Evolutionary conservation across 179 eudicot species (phyloP).

Genomic region (Patellifolia procumbens): DNA sequence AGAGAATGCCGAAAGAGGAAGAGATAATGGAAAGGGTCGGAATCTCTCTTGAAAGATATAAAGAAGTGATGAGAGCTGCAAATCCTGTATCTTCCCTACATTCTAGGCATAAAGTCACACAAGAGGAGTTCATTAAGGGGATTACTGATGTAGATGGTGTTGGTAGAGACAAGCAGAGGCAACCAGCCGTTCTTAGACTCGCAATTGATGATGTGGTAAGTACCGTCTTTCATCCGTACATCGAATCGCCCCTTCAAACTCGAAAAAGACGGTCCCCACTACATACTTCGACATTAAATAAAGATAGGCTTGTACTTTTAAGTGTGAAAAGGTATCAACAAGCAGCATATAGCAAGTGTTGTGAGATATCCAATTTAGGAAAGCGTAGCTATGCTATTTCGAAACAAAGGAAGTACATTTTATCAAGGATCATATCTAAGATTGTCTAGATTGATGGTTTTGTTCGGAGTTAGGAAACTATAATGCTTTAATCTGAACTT

Average conservation of each 20-base stretch:
- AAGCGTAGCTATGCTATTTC: too few relatives aligned
- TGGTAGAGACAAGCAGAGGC: slow-evolving; percentile 65
- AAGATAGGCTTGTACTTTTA: too few relatives aligned
- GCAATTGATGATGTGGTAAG: slow-evolving; percentile 96
- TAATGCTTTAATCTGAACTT: not conserved
- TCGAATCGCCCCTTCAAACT: too few relatives aligned
- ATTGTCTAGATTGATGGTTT: not conserved
- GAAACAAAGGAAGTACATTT: too few relatives aligned
- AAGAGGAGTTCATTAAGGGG: slow-evolving; percentile 73
- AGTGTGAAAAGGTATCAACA: too few relatives aligned
- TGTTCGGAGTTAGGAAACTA: not conserved
- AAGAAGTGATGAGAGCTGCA: slow-evolving; percentile 72
- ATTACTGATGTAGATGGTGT: slow-evolving; percentile 64
- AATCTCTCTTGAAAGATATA: slow-evolving; percentile 73
- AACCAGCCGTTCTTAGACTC: slow-evolving; percentile 90
- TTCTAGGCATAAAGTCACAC: slow-evolving; percentile 57
- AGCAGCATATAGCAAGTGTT: too few relatives aligned
- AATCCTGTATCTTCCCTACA: slow-evolving; percentile 65
- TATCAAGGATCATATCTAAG: too few relatives aligned
- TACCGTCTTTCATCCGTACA: not conserved
- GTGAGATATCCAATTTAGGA: too few relatives aligned
- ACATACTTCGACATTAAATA: too few relatives aligned
- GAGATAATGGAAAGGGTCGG: slow-evolving; percentile 65
- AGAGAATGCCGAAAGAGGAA: slow-evolving; percentile 71
- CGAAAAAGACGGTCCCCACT: too few relatives aligned